Percentiles rank a stretch among this genome's conserved stretches.
These are phyloP conservation scores for Eutrema japonicum DNA, from an alignment of 345 rosid genomes.

Conservation along the genomic window DNA sequence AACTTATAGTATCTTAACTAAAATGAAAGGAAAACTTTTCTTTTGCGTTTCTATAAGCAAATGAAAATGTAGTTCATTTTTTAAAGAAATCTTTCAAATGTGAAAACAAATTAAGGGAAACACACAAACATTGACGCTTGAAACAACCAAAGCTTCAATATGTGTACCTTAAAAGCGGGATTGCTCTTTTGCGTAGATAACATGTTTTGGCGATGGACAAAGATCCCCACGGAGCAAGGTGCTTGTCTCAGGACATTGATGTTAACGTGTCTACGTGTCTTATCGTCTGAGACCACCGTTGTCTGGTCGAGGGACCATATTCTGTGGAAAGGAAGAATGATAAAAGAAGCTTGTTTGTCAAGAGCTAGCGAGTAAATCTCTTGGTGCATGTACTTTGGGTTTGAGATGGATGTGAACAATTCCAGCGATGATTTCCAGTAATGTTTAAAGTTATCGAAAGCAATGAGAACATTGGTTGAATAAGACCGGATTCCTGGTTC, in stretches of 20 bases:
- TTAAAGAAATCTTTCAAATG: neutral
- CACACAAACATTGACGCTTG: neutral
- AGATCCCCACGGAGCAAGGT: conserved; percentile 66
- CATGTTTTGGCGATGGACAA: conserved; percentile 43
- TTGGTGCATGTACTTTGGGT: conserved; percentile 54
- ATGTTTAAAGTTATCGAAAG: conserved; percentile 36
- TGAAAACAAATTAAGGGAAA: neutral
- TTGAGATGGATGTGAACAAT: conserved; percentile 42
- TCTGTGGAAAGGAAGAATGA: conserved; percentile 62
- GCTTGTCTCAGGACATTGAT: conserved; percentile 52
- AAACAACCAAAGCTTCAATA: conserved; percentile 9
- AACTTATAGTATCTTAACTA: neutral
- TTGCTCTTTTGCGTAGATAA: conserved; percentile 13
- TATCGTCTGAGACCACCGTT: conserved; percentile 44
- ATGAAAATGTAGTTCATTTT: neutral
- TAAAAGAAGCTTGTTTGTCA: conserved; percentile 49
- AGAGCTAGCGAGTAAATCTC: conserved; percentile 58
- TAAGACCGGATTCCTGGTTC: conserved; percentile 35
- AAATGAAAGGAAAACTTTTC: neutral
- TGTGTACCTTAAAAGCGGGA: conserved; percentile 25
- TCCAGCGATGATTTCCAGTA: conserved; percentile 33
- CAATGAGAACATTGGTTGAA: conserved; percentile 35
- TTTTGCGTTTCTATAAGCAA: neutral
- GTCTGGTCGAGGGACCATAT: conserved; percentile 51
- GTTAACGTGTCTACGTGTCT: conserved; percentile 44